Percentiles rank a stretch among this genome's conserved stretches.
Evolutionary conservation across 2,329 filamentous ascomycete species (phyloP).

Genomic region (Herpotrichia juniperi): DNA sequence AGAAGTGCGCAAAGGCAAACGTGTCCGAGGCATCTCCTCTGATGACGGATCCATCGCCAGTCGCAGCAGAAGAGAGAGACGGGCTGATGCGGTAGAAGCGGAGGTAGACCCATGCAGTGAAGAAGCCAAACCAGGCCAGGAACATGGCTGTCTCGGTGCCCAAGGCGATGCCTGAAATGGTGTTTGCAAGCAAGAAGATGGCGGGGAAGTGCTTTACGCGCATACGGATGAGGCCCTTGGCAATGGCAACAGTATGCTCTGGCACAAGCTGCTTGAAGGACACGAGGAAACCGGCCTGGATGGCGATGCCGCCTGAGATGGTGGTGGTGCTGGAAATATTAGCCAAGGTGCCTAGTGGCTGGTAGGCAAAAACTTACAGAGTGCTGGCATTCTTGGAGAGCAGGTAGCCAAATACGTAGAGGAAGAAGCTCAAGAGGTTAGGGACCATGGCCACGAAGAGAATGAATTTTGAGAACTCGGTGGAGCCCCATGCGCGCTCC

Average conservation of each 20-base stretch:
- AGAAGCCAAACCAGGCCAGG: slow-evolving; percentile 79
- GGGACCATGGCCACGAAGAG: slow-evolving; percentile 78
- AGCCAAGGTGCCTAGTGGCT: slow-evolving; percentile 7
- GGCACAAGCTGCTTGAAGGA: slow-evolving; percentile 97
- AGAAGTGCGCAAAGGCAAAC: slow-evolving; percentile 95
- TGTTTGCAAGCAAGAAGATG: slow-evolving; percentile 75
- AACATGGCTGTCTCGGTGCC: slow-evolving; percentile 79
- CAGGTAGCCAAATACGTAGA: slow-evolving; percentile 76
- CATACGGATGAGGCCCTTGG: slow-evolving; percentile 85
- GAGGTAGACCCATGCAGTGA: slow-evolving; percentile 92
- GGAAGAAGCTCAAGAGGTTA: slow-evolving; percentile 75
- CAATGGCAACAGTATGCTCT: slow-evolving; percentile 93
- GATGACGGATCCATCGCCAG: slow-evolving; percentile 61
- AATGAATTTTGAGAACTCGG: slow-evolving; percentile 90
- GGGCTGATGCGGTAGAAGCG: slow-evolving; percentile 86
- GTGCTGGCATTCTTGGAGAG: slow-evolving; percentile 70
- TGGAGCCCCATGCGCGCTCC: slow-evolving; percentile 92
- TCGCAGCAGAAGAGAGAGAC: slow-evolving; percentile 61
- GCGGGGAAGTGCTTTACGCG: slow-evolving; percentile 82
- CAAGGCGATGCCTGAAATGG: slow-evolving; percentile 67
- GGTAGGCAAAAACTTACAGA: slow-evolving; percentile 63
- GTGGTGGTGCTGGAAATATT: slow-evolving; percentile 67
- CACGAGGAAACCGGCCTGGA: slow-evolving; percentile 93
- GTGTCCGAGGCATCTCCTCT: slow-evolving; percentile 94
- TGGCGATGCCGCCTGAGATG: slow-evolving; percentile 84